These are phyloP conservation scores for Paracamarosporium sp. DNA, from an alignment of 2,329 filamentous ascomycete genomes.

Conservation along the genomic window DNA sequence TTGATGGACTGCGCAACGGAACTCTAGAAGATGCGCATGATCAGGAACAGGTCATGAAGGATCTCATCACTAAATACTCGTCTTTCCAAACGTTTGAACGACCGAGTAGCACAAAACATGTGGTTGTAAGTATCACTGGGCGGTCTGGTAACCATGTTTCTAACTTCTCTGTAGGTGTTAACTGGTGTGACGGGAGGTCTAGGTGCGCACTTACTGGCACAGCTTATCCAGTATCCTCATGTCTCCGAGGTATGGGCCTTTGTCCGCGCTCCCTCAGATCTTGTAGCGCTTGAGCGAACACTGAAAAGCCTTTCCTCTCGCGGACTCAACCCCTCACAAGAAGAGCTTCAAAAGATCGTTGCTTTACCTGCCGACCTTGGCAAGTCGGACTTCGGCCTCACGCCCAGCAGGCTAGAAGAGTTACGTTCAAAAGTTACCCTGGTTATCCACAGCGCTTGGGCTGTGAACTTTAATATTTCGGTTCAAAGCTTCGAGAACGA, in stretches of 20 bases:
- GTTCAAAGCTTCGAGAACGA: conserved; percentile 58
- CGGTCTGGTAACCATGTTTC: not conserved
- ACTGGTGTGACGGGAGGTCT: conserved; percentile 72
- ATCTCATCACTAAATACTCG: conserved; percentile 55
- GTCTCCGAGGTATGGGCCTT: conserved; percentile 58
- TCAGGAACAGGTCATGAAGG: conserved; percentile 53
- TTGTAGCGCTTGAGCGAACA: conserved; percentile 44
- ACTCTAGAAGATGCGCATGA: conserved; percentile 39
- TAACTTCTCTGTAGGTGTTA: conserved; percentile 50
- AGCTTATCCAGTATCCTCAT: conserved; percentile 34
- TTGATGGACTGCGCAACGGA: conserved; percentile 53
- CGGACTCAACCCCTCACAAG: conserved; percentile 41
- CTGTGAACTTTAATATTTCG: conserved; percentile 64
- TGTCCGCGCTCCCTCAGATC: conserved; percentile 53
- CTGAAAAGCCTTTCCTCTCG: conserved; percentile 43
- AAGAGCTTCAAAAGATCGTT: conserved; percentile 36
- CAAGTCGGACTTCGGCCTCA: conserved; percentile 51
- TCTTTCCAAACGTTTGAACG: conserved; percentile 33
- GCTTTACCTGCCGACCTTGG: conserved; percentile 52
- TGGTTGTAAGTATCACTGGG: conserved; percentile 15
- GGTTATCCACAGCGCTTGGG: conserved; percentile 62
- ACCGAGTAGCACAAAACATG: conserved; percentile 7
- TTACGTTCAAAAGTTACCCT: conserved; percentile 40
- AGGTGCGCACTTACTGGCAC: conserved; percentile 63
- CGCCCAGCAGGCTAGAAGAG: conserved; percentile 17